Percentiles rank a stretch among this genome's conserved stretches.
Conservation (phyloP, 2,329 filamentous ascomycete species). For the Neoascochyta sp. region DNA sequence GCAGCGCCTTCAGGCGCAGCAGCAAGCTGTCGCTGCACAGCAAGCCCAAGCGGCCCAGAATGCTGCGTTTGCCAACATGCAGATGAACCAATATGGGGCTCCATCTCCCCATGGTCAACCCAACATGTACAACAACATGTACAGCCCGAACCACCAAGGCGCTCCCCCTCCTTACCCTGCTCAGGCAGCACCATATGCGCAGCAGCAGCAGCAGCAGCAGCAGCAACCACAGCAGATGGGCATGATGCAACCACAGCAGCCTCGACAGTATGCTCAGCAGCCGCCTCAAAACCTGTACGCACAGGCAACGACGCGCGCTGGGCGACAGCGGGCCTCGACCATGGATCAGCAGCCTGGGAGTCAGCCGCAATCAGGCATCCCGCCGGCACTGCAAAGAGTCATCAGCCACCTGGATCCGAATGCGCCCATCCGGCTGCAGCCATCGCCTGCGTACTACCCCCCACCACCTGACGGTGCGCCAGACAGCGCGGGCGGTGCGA, state of each 20-base stretch:
- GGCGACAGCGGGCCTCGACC: slow-evolving; percentile 85
- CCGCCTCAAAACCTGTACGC: slow-evolving; percentile 72
- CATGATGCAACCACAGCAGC: slow-evolving; percentile 38
- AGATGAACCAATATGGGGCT: slow-evolving; percentile 53
- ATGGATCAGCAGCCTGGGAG: slow-evolving; percentile 94
- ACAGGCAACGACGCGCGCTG: slow-evolving; percentile 71
- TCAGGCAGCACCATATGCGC: slow-evolving; percentile 53
- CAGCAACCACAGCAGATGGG: too few relatives aligned
- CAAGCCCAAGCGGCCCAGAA: slow-evolving; percentile 55
- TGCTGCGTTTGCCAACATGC: slow-evolving; percentile 63
- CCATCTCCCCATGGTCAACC: slow-evolving; percentile 49
- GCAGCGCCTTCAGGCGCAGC: slow-evolving; percentile 64
- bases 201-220: too few relatives aligned
- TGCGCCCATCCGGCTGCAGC: slow-evolving; percentile 88
- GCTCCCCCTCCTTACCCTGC: slow-evolving; percentile 76
- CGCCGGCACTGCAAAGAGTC: slow-evolving; percentile 86
- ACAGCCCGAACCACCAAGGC: slow-evolving; percentile 62
- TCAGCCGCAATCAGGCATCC: slow-evolving; percentile 87
- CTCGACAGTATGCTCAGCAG: slow-evolving; percentile 46
- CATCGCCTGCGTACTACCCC: slow-evolving; percentile 95
- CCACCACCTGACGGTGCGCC: slow-evolving; percentile 80
- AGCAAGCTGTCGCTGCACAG: slow-evolving; percentile 55
- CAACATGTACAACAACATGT: slow-evolving; percentile 78
- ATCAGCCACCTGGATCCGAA: slow-evolving; percentile 94
- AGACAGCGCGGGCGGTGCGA: slow-evolving; percentile 61